Evolutionary conservation across 2,329 filamentous ascomycete species (phyloP), one percentile per base, ranked within the genome.

Genomic region (Conoideocrella luteorostrata): DNA sequence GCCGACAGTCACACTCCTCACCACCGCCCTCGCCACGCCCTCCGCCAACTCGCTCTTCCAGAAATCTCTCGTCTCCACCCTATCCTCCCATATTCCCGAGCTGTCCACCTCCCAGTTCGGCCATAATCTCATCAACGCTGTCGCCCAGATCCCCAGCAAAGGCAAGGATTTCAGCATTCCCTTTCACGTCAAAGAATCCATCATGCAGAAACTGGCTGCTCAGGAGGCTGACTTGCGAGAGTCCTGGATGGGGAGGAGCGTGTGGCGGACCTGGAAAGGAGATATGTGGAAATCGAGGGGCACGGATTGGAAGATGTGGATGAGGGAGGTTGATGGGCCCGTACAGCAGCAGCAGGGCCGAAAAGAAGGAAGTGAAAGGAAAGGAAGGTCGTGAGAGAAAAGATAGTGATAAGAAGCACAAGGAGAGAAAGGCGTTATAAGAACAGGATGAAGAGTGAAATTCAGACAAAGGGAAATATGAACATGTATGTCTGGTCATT

Each of bases 251-350:
- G 77, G 77, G 0, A 64, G 77, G 7, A 74, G 69, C 44, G 73
- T 77, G 7, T 80, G 77, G 77, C 66, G 74, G 21, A 66, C 64
- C 29, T 80, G 77, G 76, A 73, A 71, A 57, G 76, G 75, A 11
- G 77, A 80, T 47, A 56, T 72, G 58, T 80, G 75, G 75, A 73
- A 70, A 54, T 71, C 70, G 38, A 63, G 71, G 33, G 60, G 69
- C 39, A 58, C 64, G 13, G 76, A 79, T 39, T 81, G 77, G 77
- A 72, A 77, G 48, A 55, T 63, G 3, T 79, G 75, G 73, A 71
- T 71, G 47, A 78, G 74, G 60, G 74, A 77, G 50, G 64, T 70
- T 15, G 57, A 58, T 12, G 39, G 15, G n/a, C 18, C 26, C 24
- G 12, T 7, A 4, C 15, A 9, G 22, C 3, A 4, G 15, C 29